Percentiles rank a stretch among this genome's conserved stretches.
Evolutionary conservation across 352 stramenopile species (phyloP).

Genomic region (Globisporangium perplexum): DNA sequence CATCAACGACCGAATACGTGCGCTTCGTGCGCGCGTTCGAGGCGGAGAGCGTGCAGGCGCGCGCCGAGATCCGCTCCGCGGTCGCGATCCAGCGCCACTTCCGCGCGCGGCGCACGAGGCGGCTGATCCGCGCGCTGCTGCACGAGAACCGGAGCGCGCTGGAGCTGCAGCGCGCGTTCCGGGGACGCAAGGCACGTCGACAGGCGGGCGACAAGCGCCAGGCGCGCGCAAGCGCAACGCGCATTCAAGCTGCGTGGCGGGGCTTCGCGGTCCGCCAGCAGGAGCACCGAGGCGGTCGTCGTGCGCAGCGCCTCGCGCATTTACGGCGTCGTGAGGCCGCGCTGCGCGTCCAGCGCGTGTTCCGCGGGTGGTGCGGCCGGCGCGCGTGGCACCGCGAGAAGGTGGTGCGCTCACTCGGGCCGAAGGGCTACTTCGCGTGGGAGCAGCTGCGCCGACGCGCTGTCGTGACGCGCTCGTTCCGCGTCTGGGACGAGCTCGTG

Average conservation of each 20-base stretch:
- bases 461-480: slow-evolving; percentile 30
- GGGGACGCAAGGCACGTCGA: slow-evolving; percentile 39
- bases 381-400: slow-evolving; percentile 32
- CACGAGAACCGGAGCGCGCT: slow-evolving; percentile 54
- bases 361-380: slow-evolving; percentile 43
- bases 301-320: slow-evolving; percentile 17
- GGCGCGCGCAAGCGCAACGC: slow-evolving; percentile 30
- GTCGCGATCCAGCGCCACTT: slow-evolving; percentile 64
- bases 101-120: slow-evolving; percentile 32
- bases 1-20: slow-evolving; percentile 67
- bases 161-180: slow-evolving; percentile 62
- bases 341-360: slow-evolving; percentile 44
- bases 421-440: slow-evolving; percentile 59
- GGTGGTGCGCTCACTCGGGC: slow-evolving; percentile 41
- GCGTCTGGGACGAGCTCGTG: slow-evolving; percentile 76
- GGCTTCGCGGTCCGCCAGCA: slow-evolving; percentile 26
- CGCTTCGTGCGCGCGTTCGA: slow-evolving; percentile 66
- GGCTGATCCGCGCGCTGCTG: slow-evolving; percentile 38
- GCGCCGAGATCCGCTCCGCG: slow-evolving; percentile 38
- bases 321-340: slow-evolving; percentile 21
- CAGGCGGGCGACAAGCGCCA: slow-evolving; percentile 24
- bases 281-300: slow-evolving; percentile 16
- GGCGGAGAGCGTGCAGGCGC: slow-evolving; percentile 43
- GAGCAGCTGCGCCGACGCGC: slow-evolving; percentile 31
- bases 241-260: slow-evolving; percentile 47